A percentile compares a stretch with the other conserved stretches of the same genome.
Evolutionary conservation across 495 filamentous ascomycete species (phyloP).

Genomic region (Penicillium lividum): DNA sequence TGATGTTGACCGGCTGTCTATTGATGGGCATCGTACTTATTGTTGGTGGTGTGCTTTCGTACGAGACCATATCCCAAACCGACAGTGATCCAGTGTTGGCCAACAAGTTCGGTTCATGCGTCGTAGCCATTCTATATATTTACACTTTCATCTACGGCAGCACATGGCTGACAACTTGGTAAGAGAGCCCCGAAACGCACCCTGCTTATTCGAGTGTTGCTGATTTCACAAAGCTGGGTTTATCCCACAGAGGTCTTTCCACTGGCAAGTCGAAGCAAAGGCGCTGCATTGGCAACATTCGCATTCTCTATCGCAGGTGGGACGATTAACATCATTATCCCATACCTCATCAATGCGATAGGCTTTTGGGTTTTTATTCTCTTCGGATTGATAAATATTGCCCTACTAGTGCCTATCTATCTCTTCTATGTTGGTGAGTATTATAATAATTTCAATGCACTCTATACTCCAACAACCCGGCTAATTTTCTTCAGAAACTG

Average conservation of each 20-base stretch:
- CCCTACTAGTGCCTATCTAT: conserved; percentile 43
- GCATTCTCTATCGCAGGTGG: conserved; percentile 52
- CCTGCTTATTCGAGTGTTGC: neutral
- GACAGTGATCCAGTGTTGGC: conserved; percentile 11
- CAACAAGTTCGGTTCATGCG: conserved; percentile 29
- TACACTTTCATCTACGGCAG: conserved; percentile 49
- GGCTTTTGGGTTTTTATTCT: conserved; percentile 47
- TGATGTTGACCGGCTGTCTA: conserved; percentile 22
- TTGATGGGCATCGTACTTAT: conserved; percentile 22
- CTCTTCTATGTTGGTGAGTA: conserved; percentile 48
- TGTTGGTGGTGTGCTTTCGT: conserved; percentile 21
- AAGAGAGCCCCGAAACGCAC: neutral
- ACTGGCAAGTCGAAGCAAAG: conserved; percentile 36
- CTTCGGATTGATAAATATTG: conserved; percentile 46
- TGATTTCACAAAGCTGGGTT: conserved; percentile 28
- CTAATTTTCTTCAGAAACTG: no score
- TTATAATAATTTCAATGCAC: no score
- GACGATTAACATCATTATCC: conserved; percentile 43
- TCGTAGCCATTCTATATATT: conserved; percentile 45
- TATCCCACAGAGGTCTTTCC: conserved; percentile 21
- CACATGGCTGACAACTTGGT: conserved; percentile 49
- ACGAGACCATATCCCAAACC: conserved; percentile 13
- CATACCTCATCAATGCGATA: conserved; percentile 43
- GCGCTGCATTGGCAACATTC: conserved; percentile 46
- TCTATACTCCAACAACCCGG: no score